phyloP scores from a whole-genome alignment of 2,329 filamentous ascomycete genomes.

The Chaetomium sp. region DNA sequence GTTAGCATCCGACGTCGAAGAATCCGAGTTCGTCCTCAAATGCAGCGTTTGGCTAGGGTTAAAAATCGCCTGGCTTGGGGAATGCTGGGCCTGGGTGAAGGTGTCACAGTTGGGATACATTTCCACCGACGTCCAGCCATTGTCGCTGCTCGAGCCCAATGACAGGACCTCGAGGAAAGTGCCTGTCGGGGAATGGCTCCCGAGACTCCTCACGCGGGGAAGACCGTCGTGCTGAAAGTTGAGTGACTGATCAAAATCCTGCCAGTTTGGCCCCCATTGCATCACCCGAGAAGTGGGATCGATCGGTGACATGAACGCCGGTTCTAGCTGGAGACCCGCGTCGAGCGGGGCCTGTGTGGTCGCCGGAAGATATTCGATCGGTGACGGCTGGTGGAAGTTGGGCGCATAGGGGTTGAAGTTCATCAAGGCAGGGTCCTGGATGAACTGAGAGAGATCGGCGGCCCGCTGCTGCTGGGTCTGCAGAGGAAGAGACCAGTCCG shows the following conservation, averaged over 20 bases:
- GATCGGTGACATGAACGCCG: conserved; percentile 64
- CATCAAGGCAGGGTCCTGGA: conserved; percentile 61
- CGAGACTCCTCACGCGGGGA: conserved; percentile 49
- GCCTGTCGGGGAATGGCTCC: conserved; percentile 71
- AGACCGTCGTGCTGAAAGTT: conserved; percentile 48
- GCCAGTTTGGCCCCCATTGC: conserved; percentile 72
- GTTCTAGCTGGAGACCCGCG: conserved; percentile 62
- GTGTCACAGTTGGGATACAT: conserved; percentile 72
- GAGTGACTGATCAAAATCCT: conserved; percentile 73
- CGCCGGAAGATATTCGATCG: conserved; percentile 63
- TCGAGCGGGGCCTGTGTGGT: conserved; percentile 66
- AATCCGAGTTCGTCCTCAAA: conserved; percentile 83
- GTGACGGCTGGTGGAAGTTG: conserved; percentile 57
- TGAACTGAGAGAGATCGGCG: conserved; percentile 55
- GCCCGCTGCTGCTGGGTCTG: conserved; percentile 39
- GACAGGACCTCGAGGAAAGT: conserved; percentile 86
- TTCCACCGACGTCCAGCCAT: conserved; percentile 84
- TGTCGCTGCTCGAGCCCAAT: conserved; percentile 76
- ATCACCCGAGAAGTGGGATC: conserved; percentile 57
- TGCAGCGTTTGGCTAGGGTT: conserved; percentile 91
- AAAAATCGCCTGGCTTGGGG: conserved; percentile 71
- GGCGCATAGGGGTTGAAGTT: conserved; percentile 56
- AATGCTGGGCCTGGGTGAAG: conserved; percentile 57
- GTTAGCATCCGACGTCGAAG: conserved; percentile 71
- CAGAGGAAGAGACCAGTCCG: conserved; percentile 60